Evolutionary conservation across 2,329 filamentous ascomycete genomes (phyloP).

Genomic region (Coniochaeta prunicola): DNA sequence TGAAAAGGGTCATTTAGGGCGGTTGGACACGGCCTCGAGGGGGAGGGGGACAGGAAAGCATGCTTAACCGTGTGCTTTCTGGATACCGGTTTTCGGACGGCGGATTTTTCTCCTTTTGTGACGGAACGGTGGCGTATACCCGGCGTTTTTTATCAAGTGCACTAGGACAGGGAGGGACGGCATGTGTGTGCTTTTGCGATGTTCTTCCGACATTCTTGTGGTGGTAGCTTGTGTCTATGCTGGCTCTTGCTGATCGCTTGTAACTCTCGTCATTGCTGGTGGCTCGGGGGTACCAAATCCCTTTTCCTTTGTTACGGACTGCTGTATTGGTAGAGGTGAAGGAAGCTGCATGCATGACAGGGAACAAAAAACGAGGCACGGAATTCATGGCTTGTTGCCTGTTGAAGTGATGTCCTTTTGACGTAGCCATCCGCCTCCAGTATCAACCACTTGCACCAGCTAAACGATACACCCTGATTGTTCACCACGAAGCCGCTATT

Average conservation of each 20-base stretch:
- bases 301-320: not conserved
- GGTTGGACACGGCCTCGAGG: not conserved
- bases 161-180: not conserved
- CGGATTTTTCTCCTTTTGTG: not conserved
- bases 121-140: slow-evolving; percentile 1
- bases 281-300: not conserved
- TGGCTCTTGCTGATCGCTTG: not conserved
- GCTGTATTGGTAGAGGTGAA: not conserved
- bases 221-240: not conserved
- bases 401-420: not conserved
- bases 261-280: not conserved
- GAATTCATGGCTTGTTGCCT: not conserved
- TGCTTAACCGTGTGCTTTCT: slow-evolving; percentile 2
- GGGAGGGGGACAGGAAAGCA: not conserved
- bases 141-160: not conserved
- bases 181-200: not conserved
- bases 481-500: too few species aligned
- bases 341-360: not conserved
- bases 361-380: not conserved
- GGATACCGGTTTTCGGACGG: not conserved
- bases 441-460: too few species aligned
- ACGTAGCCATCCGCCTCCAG: not conserved
- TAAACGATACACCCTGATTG: too few species aligned
- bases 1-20: not conserved
- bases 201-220: not conserved